phyloP scores from a whole-genome alignment of 2,329 filamentous ascomycete species.

The Rhinocladiella similis region DNA sequence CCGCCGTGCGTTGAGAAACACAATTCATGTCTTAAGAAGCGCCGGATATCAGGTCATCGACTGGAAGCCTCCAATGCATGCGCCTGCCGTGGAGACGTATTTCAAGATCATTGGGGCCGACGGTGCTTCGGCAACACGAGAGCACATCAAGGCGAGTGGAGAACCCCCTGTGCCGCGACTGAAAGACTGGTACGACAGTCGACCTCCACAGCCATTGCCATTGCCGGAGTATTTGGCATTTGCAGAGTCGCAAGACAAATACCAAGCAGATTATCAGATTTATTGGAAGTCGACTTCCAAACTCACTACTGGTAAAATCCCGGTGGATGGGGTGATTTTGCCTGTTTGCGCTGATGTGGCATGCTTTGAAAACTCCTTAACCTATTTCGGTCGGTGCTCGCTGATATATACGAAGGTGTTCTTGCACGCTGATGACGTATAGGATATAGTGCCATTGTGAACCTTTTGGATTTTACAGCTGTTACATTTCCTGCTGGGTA shows the following conservation, averaged over 20 bases:
- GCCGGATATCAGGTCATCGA: constrained; percentile 53
- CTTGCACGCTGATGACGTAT: neutral
- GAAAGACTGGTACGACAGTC: constrained; percentile 12
- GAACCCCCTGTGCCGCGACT: constrained; percentile 60
- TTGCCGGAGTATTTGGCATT: constrained; percentile 10
- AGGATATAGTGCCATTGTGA: constrained; percentile 64
- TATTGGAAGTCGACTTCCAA: constrained; percentile 41
- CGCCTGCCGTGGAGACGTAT: constrained; percentile 12
- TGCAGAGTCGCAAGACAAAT: constrained; percentile 3
- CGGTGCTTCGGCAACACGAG: constrained; percentile 62
- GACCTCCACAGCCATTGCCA: constrained; percentile 2
- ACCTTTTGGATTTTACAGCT: constrained; percentile 62
- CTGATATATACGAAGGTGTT: too few species aligned
- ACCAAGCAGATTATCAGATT: constrained; percentile 9
- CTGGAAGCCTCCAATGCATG: constrained; percentile 25
- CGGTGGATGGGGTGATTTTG: constrained; percentile 57
- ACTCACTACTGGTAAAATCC: neutral
- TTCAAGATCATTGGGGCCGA: constrained; percentile 49
- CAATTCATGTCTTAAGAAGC: constrained; percentile 36
- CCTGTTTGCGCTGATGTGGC: constrained; percentile 59
- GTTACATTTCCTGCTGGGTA: constrained; percentile 44
- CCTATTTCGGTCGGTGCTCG: constrained; percentile 12
- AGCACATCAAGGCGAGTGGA: constrained; percentile 54
- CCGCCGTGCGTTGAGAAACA: constrained; percentile 9
- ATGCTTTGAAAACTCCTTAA: constrained; percentile 14